phyloP scores from a whole-genome alignment of 495 filamentous ascomycete species.

The Elasticomyces elasticus region DNA sequence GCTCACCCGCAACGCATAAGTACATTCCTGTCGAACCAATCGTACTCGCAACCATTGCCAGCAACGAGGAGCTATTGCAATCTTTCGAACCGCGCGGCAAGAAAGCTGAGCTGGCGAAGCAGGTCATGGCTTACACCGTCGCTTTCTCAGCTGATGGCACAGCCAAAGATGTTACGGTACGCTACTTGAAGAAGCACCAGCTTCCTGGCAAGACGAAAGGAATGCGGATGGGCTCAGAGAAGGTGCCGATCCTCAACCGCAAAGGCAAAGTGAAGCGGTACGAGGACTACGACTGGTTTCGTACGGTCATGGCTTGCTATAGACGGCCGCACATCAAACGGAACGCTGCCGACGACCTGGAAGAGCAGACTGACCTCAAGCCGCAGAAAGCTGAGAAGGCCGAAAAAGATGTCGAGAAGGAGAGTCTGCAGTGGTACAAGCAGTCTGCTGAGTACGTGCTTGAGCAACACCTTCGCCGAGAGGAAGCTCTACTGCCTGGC shows the following conservation, averaged over 20 bases:
- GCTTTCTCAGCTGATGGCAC: constrained; percentile 76
- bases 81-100: constrained; percentile 73
- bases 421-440: constrained; percentile 78
- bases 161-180: constrained; percentile 88
- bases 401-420: constrained; percentile 52
- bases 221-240: constrained; percentile 62
- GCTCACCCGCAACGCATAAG: constrained; percentile 67
- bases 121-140: constrained; percentile 86
- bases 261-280: constrained; percentile 60
- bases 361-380: constrained; percentile 66
- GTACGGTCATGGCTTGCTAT: constrained; percentile 64
- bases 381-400: constrained; percentile 50
- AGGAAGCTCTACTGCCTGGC: constrained; percentile 71
- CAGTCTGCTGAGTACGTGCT: constrained; percentile 76
- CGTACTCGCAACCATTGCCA: constrained; percentile 55
- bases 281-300: constrained; percentile 81
- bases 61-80: constrained; percentile 57
- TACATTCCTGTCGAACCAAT: constrained; percentile 71
- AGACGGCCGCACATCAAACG: constrained; percentile 44
- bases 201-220: constrained; percentile 91
- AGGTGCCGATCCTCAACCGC: constrained; percentile 64
- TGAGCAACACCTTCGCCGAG: constrained; percentile 77
- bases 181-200: constrained; percentile 74
- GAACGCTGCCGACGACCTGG: constrained; percentile 63
- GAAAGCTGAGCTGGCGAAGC: constrained; percentile 73